phyloP scores from a whole-genome alignment of 2,329 filamentous ascomycete genomes.

The Penicillium thymicola region DNA sequence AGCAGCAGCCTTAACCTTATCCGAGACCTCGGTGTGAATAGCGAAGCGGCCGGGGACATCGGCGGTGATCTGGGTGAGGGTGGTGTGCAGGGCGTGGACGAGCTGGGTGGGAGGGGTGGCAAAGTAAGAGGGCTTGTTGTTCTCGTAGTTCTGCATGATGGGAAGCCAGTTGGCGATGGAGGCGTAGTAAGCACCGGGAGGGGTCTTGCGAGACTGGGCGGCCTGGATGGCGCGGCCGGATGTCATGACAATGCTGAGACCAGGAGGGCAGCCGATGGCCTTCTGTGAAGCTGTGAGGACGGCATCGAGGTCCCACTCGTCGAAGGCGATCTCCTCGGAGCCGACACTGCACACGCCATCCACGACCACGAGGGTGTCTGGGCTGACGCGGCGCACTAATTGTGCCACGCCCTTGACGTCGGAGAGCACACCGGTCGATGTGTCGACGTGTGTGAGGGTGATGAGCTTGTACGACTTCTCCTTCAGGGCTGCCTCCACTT shows the following conservation, averaged over 20 bases:
- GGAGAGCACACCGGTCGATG: constrained; percentile 90
- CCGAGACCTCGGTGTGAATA: constrained; percentile 72
- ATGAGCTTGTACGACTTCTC: constrained; percentile 91
- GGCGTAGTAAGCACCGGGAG: constrained; percentile 85
- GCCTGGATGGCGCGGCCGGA: constrained; percentile 81
- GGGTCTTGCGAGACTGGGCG: constrained; percentile 76
- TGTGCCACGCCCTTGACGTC: constrained; percentile 82
- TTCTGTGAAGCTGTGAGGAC: constrained; percentile 96
- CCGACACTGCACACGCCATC: constrained; percentile 98
- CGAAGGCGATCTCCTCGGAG: constrained; percentile 92
- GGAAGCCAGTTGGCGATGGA: constrained; percentile 97
- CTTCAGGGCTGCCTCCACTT: constrained; percentile 83
- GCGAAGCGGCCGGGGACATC: constrained; percentile 77
- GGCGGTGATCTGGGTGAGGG: constrained; percentile 80
- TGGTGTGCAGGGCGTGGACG: constrained; percentile 85
- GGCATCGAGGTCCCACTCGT: constrained; percentile 88
- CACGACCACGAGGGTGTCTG: constrained; percentile 85
- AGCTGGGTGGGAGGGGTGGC: constrained; percentile 94
- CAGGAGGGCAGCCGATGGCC: constrained; percentile 91
- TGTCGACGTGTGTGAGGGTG: constrained; percentile 96
- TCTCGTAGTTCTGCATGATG: constrained; percentile 99
- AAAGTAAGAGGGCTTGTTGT: constrained; percentile 96
- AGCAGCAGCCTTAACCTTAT: constrained; percentile 82
- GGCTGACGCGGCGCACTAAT: constrained; percentile 79
- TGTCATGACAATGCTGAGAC: constrained; percentile 90